Conservation (phyloP, 768 basidiomycete species). For the Auricularia heimuer region DNA sequence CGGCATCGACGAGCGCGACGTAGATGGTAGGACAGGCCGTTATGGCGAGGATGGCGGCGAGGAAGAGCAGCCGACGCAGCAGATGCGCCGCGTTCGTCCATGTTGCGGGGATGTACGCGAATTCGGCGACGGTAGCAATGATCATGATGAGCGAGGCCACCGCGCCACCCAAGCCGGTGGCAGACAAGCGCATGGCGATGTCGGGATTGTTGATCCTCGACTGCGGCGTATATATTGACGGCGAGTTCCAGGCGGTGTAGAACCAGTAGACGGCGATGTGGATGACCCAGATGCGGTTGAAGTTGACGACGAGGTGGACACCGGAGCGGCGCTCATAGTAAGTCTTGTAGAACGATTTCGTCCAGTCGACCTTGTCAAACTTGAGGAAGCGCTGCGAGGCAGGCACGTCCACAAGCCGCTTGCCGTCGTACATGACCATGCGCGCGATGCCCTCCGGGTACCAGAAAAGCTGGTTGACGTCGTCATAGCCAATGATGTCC, state of each 20-base stretch:
- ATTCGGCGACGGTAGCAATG: constrained; percentile 85
- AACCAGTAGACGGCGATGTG: constrained; percentile 93
- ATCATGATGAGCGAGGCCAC: constrained; percentile 94
- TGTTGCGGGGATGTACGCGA: constrained; percentile 93
- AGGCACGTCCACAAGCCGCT: constrained; percentile 82
- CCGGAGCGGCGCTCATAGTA: constrained; percentile 93
- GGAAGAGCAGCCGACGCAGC: constrained; percentile 85
- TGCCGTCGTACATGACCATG: constrained; percentile 85
- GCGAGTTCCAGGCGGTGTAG: constrained; percentile 96
- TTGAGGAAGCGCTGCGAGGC: constrained; percentile 91
- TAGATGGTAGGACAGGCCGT: constrained; percentile 93
- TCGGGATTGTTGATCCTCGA: constrained; percentile 50
- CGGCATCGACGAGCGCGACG: constrained; percentile 74
- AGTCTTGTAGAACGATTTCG: constrained; percentile 95
- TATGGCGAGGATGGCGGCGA: constrained; percentile 83
- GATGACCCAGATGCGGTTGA: constrained; percentile 97
- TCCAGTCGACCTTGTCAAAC: constrained; percentile 89
- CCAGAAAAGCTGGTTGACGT: constrained; percentile 99
- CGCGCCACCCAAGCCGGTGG: constrained; percentile 89
- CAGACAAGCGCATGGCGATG: constrained; percentile 89
- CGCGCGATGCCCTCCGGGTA: constrained; percentile 95
- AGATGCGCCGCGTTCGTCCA: constrained; percentile 99
- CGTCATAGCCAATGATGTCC: constrained; percentile 97
- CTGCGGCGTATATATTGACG: constrained; percentile 71
- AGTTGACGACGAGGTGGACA: constrained; percentile 93